Base-by-base conservation (phyloP, 805 yeast genomes). In the Saturnispora galanensis region DNA sequence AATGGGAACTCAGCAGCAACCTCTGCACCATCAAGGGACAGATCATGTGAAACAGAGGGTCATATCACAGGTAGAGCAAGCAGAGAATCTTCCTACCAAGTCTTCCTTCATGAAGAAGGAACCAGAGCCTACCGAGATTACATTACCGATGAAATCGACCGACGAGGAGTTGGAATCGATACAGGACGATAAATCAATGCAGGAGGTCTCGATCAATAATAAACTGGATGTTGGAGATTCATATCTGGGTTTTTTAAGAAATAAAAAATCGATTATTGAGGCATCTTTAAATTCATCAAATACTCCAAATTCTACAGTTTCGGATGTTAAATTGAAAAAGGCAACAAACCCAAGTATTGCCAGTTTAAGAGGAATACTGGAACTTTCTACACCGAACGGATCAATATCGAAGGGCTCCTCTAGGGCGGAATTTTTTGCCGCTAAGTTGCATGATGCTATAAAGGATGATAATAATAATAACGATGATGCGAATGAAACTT, bases 401-500 rank as follows among this genome's bases (percentile, higher is more conserved):
- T 77, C 75, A 48, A 26, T 43, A 15, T 38, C 46, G 21, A 75
- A 71, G 50, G 64, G 64, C 5, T 74, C 86, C 3, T 79, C 95
- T 7, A 75, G 88, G 56, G 93, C 96, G 0, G 97, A 89, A 57
- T 77, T 87, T 48, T 93, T 93, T 62, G 97, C 97, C 9, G 97
- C 97, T 0, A 84, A 83, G 54, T 70, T 93, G 49, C 97, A 96
- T 8, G 81, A 87, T 45, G 97, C 97, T 1, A 94, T 90, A 4
- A 95, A 84, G 50, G 96, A 87, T 54, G 89, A 78, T 37, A 86
- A 84, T 49, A 78, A 84, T 35, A 55, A 56, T 31, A 52, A 54
- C 13, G 81, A 89, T 31, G 97, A 89, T 59, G 79, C 88, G 21
- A 96, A 89, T 53, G 98, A 93, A 60, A 87, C 95, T 1, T 90